These are phyloP conservation scores for Claviceps sorghi DNA, from an alignment of 2,329 filamentous ascomycete genomes.

Conservation along the genomic window DNA sequence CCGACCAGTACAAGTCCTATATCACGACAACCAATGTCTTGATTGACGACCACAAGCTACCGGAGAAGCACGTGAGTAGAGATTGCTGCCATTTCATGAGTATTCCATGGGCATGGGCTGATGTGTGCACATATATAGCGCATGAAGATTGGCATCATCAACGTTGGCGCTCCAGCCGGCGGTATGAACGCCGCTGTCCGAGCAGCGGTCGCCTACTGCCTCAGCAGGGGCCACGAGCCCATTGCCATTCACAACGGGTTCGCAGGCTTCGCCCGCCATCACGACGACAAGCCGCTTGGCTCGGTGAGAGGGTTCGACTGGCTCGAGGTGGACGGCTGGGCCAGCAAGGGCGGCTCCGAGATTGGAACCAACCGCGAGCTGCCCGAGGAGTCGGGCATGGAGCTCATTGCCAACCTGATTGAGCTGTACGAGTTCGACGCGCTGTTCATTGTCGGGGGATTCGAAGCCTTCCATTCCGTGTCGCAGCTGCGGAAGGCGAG, in stretches of 20 bases:
- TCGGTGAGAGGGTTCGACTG: conserved; percentile 77
- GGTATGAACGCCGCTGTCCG: conserved; percentile 97
- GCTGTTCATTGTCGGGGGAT: conserved; percentile 83
- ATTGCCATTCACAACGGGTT: conserved; percentile 95
- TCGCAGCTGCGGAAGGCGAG: conserved; percentile 74
- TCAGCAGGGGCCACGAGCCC: conserved; percentile 82
- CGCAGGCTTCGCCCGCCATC: conserved; percentile 81
- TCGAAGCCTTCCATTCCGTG: conserved; percentile 89
- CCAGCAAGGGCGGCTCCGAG: conserved; percentile 90
- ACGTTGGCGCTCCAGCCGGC: conserved; percentile 89
- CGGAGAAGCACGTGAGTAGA: conserved; percentile 50
- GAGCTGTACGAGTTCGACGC: conserved; percentile 79
- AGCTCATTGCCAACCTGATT: conserved; percentile 68
- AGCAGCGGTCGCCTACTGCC: conserved; percentile 82
- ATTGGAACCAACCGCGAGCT: conserved; percentile 95
- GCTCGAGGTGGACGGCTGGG: conserved; percentile 92
- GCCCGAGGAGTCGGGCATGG: conserved; percentile 71
- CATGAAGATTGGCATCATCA: conserved; percentile 90
- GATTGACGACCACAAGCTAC: conserved; percentile 51
- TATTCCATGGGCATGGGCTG: not conserved
- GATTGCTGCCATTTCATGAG: too few species aligned
- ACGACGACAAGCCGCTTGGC: conserved; percentile 65
- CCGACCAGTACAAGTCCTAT: conserved; percentile 82
- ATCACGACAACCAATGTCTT: conserved; percentile 78
- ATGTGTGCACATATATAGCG: conserved; percentile 31